phyloP scores from a whole-genome alignment of 495 filamentous ascomycete species.

The Amorphotheca resinae region DNA sequence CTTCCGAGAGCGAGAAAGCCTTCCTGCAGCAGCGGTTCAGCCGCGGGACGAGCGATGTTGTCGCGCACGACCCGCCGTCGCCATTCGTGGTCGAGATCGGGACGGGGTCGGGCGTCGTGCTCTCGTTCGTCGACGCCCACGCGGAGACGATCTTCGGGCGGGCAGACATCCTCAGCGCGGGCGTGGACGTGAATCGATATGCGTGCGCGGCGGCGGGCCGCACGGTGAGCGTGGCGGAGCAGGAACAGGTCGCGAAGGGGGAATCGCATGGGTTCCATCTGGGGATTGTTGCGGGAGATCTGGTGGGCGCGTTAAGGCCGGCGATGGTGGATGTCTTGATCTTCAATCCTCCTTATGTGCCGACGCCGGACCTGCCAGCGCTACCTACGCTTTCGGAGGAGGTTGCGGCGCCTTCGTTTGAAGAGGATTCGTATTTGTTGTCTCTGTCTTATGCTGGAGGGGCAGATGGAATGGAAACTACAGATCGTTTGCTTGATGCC shows the following conservation, averaged over 20 bases:
- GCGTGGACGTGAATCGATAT: constrained; percentile 69
- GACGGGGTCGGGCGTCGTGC: constrained; percentile 79
- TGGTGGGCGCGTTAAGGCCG: constrained; percentile 42
- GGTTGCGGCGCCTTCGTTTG: constrained; percentile 5
- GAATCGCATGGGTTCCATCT: constrained; percentile 34
- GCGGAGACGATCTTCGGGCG: constrained; percentile 60
- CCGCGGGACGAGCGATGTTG: not conserved
- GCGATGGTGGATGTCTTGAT: constrained; percentile 66
- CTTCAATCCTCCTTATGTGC: constrained; percentile 97
- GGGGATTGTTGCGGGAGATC: constrained; percentile 51
- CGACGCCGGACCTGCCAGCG: constrained; percentile 57
- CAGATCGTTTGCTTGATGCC: constrained; percentile 56
- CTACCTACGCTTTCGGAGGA: constrained; percentile 24
- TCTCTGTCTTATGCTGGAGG: constrained; percentile 83
- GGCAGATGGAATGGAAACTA: constrained; percentile 83
- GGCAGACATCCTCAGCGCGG: constrained; percentile 52
- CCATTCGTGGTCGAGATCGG: constrained; percentile 79
- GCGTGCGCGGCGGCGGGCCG: constrained; percentile 37
- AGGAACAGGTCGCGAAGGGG: constrained; percentile 42
- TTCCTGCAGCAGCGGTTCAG: constrained; percentile 59
- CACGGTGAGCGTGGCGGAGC: constrained; percentile 11
- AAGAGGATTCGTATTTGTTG: constrained; percentile 60
- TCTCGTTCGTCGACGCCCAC: constrained; percentile 75
- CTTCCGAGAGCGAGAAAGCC: constrained; percentile 51
- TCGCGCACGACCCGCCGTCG: constrained; percentile 15